phyloP scores from a whole-genome alignment of 2,329 filamentous ascomycete species.

The Plectosphaerella plurivora region DNA sequence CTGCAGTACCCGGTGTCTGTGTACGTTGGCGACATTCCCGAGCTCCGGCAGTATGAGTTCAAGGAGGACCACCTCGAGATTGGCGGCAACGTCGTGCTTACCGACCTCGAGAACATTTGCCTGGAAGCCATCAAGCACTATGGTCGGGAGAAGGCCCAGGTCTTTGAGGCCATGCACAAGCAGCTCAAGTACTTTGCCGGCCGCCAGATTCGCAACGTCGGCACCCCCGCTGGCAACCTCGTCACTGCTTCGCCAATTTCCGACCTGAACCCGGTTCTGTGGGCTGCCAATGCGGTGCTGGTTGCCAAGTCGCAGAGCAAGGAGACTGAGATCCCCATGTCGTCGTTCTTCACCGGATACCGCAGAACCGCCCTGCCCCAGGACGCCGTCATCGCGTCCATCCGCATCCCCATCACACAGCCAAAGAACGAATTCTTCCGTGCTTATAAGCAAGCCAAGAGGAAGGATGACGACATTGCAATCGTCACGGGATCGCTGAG shows the following conservation, averaged over 20 bases:
- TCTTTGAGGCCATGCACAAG: constrained; percentile 88
- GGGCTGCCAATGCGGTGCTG: constrained; percentile 78
- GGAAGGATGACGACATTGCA: constrained; percentile 97
- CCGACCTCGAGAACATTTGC: constrained; percentile 83
- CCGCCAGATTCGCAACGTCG: constrained; percentile 94
- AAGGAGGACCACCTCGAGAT: constrained; percentile 81
- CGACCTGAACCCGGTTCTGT: constrained; percentile 89
- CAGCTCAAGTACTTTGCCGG: constrained; percentile 94
- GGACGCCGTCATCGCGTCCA: constrained; percentile 79
- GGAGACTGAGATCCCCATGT: constrained; percentile 85
- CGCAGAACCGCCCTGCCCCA: constrained; percentile 74
- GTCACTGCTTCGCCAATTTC: constrained; percentile 95
- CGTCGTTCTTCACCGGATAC: constrained; percentile 89
- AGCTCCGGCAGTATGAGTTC: constrained; percentile 77
- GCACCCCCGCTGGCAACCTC: constrained; percentile 89
- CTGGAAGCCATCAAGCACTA: constrained; percentile 76
- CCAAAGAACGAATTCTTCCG: constrained; percentile 78
- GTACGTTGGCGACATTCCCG: constrained; percentile 88
- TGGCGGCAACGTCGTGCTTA: constrained; percentile 87
- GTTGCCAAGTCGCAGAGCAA: constrained; percentile 72
- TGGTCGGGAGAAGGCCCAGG: constrained; percentile 65
- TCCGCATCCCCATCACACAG: constrained; percentile 76
- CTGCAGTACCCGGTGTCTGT: constrained; percentile 87
- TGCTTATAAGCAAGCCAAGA: constrained; percentile 93
- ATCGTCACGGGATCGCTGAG: constrained; percentile 89